These are phyloP conservation scores for Pterula multifida DNA, from an alignment of 1,284 basidiomycete species.

Conservation along the genomic window DNA sequence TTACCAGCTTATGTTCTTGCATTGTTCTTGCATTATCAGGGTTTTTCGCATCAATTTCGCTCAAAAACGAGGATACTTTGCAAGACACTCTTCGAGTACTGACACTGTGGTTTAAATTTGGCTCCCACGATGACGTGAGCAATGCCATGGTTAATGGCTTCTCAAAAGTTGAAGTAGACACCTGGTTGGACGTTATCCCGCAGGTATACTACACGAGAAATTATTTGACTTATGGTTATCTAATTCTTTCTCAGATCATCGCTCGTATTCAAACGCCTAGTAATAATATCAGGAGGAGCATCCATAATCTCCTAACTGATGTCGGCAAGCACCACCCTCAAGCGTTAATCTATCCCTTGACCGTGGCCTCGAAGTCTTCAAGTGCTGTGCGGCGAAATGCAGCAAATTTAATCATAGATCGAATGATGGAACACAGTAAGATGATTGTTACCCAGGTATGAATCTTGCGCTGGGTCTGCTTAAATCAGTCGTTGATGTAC, in stretches of 20 bases:
- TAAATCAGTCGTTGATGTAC: conserved; percentile 3
- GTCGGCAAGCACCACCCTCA: conserved; percentile 97
- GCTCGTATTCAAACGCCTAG: conserved; percentile 96
- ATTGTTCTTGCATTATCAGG: conserved; percentile 30
- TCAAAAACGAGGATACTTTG: conserved; percentile 84
- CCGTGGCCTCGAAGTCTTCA: conserved; percentile 95
- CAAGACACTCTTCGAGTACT: conserved; percentile 93
- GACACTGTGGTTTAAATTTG: conserved; percentile 98
- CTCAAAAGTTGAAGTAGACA: conserved; percentile 87
- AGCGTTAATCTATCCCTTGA: conserved; percentile 95
- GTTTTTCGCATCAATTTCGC: conserved; percentile 91
- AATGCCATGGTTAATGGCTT: conserved; percentile 87
- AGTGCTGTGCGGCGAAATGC: conserved; percentile 76
- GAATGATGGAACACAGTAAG: conserved; percentile 89
- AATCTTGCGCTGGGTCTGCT: too few relatives aligned
- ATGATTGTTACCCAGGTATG: conserved; percentile 79
- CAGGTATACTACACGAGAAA: conserved; percentile 46
- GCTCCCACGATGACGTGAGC: conserved; percentile 84
- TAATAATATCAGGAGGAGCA: conserved; percentile 78
- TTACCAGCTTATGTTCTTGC: not conserved
- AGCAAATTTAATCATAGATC: conserved; percentile 83
- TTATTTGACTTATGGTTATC: not conserved
- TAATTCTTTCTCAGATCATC: conserved; percentile 61
- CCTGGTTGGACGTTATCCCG: conserved; percentile 98
- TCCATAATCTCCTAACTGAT: conserved; percentile 83